Base-by-base conservation (phyloP, 768 basidiomycete species). In the Nidularia pulvinata region DNA sequence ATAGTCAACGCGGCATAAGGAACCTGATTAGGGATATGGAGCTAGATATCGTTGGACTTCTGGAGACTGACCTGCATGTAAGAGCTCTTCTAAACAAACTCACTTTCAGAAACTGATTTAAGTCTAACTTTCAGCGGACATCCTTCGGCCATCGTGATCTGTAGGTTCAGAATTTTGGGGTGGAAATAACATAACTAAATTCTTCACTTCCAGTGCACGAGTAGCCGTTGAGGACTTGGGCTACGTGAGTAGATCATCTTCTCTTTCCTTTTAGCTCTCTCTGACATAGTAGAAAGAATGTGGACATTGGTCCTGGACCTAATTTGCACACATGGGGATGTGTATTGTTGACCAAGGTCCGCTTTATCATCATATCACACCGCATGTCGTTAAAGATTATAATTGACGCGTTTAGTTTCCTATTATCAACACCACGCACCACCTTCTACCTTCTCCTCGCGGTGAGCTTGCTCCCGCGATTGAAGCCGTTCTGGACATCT, bases 311-410 rank as follows among this genome's bases (percentile, higher is more conserved):
- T 2, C 94, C 93, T 3, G 91, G 91, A 39, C 92, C 93, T 2
- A 89, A 91, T 63, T 74, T 85, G 49, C 93, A 95, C 62, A 95
- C 93, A 0, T 95, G 93, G 93, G 93, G 93, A 47, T 89, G 88
- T 30, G 85, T 79, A 5, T 73, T 95, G 2, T 71, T 95, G 2
- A 91, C 91, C 3, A 93, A 94, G 76, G 90, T 82, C 57, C 37
- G 62, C 53, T 42, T 33, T 19, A 19, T 30, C n/a, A n/a, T n/a
- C n/a, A n/a, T n/a, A n/a, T n/a, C n/a, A n/a, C n/a, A n/a, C n/a
- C n/a, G n/a, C n/a, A n/a, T 22, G 33, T 19, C 5, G 9, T 22
- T 7, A 54, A 47, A 13, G 25, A 13, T 37, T 6, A 25, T 25
- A 48, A 32, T 34, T 42, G 33, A 13, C 7, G 7, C 2, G 50